These are phyloP conservation scores for Spongiforma sp. DNA, from an alignment of 1,284 basidiomycete species.

Conservation along the genomic window DNA sequence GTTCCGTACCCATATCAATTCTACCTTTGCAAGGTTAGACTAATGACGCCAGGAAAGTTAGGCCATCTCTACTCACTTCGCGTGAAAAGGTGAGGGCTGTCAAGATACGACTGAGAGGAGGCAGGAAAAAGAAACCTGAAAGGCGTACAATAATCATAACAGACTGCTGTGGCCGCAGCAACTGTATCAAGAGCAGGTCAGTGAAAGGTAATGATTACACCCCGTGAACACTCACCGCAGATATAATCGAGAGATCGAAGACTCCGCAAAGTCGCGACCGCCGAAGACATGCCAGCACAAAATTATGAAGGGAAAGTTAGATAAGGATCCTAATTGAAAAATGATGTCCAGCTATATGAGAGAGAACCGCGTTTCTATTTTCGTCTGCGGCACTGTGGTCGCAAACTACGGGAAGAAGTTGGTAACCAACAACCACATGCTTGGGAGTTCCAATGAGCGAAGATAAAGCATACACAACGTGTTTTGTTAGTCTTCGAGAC, in stretches of 20 bases:
- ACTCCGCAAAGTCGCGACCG: not conserved
- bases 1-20: conserved; percentile 13
- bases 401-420: no score
- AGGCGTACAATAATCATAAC: conserved; percentile 6
- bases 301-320: no score
- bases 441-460: no score
- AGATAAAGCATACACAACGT: no score
- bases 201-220: not conserved
- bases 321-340: no score
- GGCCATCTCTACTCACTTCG: conserved; percentile 3
- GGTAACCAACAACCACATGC: no score
- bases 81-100: conserved; percentile 6
- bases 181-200: not conserved
- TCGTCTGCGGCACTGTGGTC: no score
- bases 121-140: not conserved
- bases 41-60: not conserved
- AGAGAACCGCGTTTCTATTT: no score
- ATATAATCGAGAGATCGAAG: not conserved
- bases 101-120: not conserved
- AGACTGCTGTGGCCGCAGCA: not conserved
- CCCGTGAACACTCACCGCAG: not conserved
- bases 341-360: no score
- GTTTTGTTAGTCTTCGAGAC: no score
- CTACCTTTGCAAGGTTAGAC: not conserved
- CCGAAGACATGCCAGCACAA: no score